Evolutionary conservation across 2,329 filamentous ascomycete genomes (phyloP).

Genomic region (Colletotrichum sp.): DNA sequence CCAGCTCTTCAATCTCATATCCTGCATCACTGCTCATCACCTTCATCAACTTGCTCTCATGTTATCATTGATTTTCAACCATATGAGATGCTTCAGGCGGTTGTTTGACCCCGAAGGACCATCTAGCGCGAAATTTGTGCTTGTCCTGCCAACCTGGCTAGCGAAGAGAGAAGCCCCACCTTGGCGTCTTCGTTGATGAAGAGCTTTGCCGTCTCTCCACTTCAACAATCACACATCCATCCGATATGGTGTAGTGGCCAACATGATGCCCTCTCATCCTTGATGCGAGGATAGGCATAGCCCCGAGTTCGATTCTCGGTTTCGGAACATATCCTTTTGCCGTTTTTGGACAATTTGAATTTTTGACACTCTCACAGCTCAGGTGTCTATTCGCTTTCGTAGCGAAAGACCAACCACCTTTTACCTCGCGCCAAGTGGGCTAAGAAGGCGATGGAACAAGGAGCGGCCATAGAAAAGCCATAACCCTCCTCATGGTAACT

Average conservation of each 20-base stretch:
- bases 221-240: neutral
- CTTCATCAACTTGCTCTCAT: neutral
- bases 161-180: neutral
- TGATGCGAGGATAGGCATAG: constrained; percentile 1
- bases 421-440: no score
- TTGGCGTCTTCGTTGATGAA: neutral
- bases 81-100: accelerated
- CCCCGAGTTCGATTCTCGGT: constrained; percentile 9
- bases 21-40: neutral
- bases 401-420: neutral
- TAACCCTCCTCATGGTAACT: no score
- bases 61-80: neutral
- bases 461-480: neutral
- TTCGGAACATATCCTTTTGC: neutral
- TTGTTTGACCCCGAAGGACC: accelerated
- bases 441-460: no score
- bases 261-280: constrained; percentile 3
- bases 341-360: neutral
- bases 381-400: no score
- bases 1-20: neutral
- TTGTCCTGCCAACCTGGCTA: neutral
- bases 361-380: neutral
- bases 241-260: constrained; percentile 10
- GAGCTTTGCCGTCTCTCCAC: neutral
- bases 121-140: neutral